Percentiles rank a stretch among this genome's conserved stretches.
Evolutionary conservation across 2,329 filamentous ascomycete species (phyloP).

Genomic region (Sclerotiophoma versabilis): DNA sequence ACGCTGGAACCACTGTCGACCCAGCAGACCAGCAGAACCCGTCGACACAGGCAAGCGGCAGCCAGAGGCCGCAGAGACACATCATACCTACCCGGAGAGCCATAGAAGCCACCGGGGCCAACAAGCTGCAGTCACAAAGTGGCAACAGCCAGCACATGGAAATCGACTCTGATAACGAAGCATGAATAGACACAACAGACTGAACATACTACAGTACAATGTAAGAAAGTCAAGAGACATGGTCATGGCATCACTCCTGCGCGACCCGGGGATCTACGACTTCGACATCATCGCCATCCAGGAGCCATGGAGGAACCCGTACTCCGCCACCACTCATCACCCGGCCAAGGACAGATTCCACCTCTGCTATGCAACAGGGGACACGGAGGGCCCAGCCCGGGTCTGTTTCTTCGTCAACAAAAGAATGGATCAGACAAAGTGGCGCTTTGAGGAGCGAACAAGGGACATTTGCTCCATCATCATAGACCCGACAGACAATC

Average conservation of each 20-base stretch:
- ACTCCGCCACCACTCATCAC: constrained; percentile 30
- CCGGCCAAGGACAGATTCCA: constrained; percentile 27
- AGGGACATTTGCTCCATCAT: constrained; percentile 25
- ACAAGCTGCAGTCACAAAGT: neutral
- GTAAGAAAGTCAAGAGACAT: constrained; percentile 27
- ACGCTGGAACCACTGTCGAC: neutral
- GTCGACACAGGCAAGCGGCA: neutral
- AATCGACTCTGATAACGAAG: constrained; percentile 18
- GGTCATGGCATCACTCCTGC: constrained; percentile 30
- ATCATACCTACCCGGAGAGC: neutral
- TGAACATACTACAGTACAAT: constrained; percentile 34
- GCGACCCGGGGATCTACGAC: constrained; percentile 25
- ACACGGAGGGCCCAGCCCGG: constrained; percentile 16
- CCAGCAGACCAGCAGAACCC: neutral
- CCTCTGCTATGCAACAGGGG: constrained; percentile 20
- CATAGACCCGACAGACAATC: constrained; percentile 3
- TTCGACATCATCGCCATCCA: constrained; percentile 32
- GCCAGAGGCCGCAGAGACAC: neutral
- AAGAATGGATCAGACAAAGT: constrained; percentile 21
- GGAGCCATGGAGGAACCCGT: constrained; percentile 20
- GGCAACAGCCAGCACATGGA: constrained; percentile 17
- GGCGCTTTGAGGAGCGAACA: constrained; percentile 21
- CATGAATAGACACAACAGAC: constrained; percentile 20
- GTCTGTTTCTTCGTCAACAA: constrained; percentile 38
- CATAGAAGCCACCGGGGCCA: neutral